These are phyloP conservation scores for Zygotorulaspora chibaensis DNA, from an alignment of 805 yeast genomes.

Conservation along the genomic window DNA sequence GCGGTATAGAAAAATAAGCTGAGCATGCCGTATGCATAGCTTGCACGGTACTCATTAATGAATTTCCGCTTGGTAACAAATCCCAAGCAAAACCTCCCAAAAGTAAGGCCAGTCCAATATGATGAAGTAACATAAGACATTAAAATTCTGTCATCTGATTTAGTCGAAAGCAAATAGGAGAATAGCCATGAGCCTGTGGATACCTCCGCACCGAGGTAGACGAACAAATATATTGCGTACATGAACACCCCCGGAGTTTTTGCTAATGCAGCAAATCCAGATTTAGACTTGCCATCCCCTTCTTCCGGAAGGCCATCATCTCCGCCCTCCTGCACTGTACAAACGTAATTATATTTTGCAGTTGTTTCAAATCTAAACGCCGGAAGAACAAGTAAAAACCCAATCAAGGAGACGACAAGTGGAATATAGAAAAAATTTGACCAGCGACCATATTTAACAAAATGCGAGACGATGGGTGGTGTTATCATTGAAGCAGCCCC, in stretches of 20 bases:
- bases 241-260: constrained; percentile 40
- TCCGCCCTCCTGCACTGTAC: constrained; percentile 16
- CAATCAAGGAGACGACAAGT: constrained; percentile 38
- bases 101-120: constrained; percentile 66
- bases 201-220: constrained; percentile 68
- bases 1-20: constrained; percentile 36
- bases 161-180: constrained; percentile 53
- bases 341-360: constrained; percentile 33
- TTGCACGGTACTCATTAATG: constrained; percentile 41
- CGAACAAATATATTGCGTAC: constrained; percentile 51
- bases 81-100: constrained; percentile 57
- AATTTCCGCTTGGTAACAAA: constrained; percentile 49
- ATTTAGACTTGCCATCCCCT: background rate
- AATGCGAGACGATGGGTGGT: constrained; percentile 56
- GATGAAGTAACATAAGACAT: constrained; percentile 66
- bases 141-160: constrained; percentile 42
- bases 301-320: constrained; percentile 20
- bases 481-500: constrained; percentile 70
- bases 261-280: constrained; percentile 14
- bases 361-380: constrained; percentile 46
- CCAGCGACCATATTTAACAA: constrained; percentile 33
- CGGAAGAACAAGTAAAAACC: constrained; percentile 30
- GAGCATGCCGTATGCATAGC: constrained; percentile 32
- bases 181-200: constrained; percentile 68
- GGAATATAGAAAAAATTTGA: constrained; percentile 29